Evolutionary conservation across 192 early-diverging fungal species (phyloP).

Genomic region (Entophlyctis luteolus): DNA sequence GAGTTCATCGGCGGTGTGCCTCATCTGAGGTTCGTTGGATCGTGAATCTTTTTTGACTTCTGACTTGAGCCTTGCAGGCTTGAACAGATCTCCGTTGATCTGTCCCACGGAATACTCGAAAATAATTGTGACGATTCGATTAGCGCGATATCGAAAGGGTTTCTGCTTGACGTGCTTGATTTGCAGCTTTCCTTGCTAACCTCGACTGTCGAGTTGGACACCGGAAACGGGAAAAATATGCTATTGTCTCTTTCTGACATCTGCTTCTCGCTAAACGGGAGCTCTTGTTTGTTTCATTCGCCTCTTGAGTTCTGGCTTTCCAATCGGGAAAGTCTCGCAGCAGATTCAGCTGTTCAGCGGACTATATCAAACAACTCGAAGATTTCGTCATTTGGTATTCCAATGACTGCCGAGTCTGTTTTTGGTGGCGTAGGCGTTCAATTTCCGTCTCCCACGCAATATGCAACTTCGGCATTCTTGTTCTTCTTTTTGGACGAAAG

Average conservation of each 20-base stretch:
- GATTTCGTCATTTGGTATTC: constrained; percentile 34
- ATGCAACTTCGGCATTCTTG: constrained; percentile 45
- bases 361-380: constrained; percentile 30
- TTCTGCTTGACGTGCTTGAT: background rate
- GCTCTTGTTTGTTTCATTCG: constrained; percentile 56
- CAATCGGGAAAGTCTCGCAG: background rate
- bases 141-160: too few relatives aligned
- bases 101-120: too few relatives aligned
- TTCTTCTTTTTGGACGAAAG: constrained; percentile 49
- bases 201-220: background rate
- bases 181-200: background rate
- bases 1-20: too few relatives aligned
- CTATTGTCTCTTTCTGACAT: constrained; percentile 11
- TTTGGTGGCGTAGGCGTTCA: constrained; percentile 26
- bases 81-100: too few relatives aligned
- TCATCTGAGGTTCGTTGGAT: too few relatives aligned
- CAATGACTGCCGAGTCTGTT: constrained; percentile 35
- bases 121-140: too few relatives aligned
- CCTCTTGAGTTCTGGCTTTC: constrained; percentile 51
- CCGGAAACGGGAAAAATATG: background rate
- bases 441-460: background rate
- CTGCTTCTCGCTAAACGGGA: constrained; percentile 20
- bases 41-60: too few relatives aligned
- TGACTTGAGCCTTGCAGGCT: too few relatives aligned
- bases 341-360: constrained; percentile 28